phyloP scores from a whole-genome alignment of 2,329 filamentous ascomycete species.

The Phoma sp. region DNA sequence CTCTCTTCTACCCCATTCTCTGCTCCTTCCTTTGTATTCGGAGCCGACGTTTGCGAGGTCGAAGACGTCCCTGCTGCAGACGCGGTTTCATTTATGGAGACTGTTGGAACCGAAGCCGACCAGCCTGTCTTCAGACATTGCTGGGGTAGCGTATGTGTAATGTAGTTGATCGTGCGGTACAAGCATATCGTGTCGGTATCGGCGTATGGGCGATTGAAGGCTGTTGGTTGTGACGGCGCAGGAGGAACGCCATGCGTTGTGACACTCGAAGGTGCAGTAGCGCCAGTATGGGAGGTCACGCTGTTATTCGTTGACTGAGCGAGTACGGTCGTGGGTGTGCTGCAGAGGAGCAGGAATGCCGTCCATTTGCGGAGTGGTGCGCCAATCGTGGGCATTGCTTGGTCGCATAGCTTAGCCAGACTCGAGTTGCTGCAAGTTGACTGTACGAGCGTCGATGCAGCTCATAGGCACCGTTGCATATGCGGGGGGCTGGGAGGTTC shows the following conservation, averaged over 20 bases:
- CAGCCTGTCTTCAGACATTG: slow-evolving; percentile 74
- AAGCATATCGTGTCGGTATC: slow-evolving; percentile 53
- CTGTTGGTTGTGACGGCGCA: slow-evolving; percentile 18
- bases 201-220: slow-evolving; percentile 25
- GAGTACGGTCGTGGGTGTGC: slow-evolving; percentile 31
- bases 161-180: slow-evolving; percentile 76
- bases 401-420: slow-evolving; percentile 46
- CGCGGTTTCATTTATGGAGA: slow-evolving; percentile 19
- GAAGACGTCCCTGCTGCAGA: slow-evolving; percentile 19
- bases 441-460: slow-evolving; percentile 17
- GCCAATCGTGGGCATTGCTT: slow-evolving; percentile 50
- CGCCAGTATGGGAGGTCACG: slow-evolving; percentile 25
- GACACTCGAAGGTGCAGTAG: slow-evolving; percentile 34
- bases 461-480: slow-evolving; percentile 7
- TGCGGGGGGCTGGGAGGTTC: slow-evolving; percentile 12
- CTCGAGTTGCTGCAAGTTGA: slow-evolving; percentile 29
- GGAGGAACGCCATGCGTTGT: slow-evolving; percentile 24
- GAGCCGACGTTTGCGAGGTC: slow-evolving; percentile 14
- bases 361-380: slow-evolving; percentile 47
- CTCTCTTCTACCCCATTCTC: slow-evolving; percentile 14
- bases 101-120: slow-evolving; percentile 36
- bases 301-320: slow-evolving; percentile 45
- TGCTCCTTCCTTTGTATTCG: slow-evolving; percentile 12
- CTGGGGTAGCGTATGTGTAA: slow-evolving; percentile 77
- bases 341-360: slow-evolving; percentile 43